Evolutionary conservation across 2,329 filamentous ascomycete species (phyloP), one percentile per base, ranked within the genome.

Genomic region (Bertia moriformis): DNA sequence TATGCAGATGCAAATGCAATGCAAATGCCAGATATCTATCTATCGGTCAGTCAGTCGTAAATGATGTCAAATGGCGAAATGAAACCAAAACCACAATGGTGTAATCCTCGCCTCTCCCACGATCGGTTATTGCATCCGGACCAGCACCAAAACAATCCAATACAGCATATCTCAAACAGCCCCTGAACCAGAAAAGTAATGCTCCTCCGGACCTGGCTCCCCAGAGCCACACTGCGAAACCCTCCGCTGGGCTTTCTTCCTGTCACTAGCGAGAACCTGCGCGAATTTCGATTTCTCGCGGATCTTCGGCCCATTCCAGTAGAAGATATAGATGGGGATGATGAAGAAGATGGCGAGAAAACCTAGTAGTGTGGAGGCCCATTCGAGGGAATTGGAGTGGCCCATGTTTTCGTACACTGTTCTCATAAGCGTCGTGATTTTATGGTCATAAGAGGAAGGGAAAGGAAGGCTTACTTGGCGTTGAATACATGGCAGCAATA

Each of bases 401-500:
- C 59, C 60, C n/a, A 80, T 74, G 47, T 78, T 60, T 62, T 41
- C 14, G 2, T 32, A 44, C 33, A 14, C 32, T 46, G 17, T 20
- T 37, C 14, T 24, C 33, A n/a, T 18, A 37, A 27, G 38, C 32
- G 37, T n/a, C 10, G 27, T 13, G 30, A n/a, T 38, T 38, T 33
- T 18, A n/a, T 18, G 10, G 18, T 12, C n/a, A 13, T n/a, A 32
- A 22, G 2, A 18, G 39, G 12, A 12, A 12, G n/a, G 13, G 14
- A 5, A 32, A 42, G 49, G 46, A 47, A 15, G 32, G 10, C 32
- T 35, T 35, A 35, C 32, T 35, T 35, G 80, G 79, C 0, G 69
- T 69, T 0, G 79, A 73, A 13, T 77, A 78, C 38, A 84, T 64
- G 1, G 79, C 81, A 1, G 83, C 69, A 4, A 84, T 65, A 55